Base-by-base conservation (phyloP, 768 basidiomycete genomes). In the Myochromella boudieri region DNA sequence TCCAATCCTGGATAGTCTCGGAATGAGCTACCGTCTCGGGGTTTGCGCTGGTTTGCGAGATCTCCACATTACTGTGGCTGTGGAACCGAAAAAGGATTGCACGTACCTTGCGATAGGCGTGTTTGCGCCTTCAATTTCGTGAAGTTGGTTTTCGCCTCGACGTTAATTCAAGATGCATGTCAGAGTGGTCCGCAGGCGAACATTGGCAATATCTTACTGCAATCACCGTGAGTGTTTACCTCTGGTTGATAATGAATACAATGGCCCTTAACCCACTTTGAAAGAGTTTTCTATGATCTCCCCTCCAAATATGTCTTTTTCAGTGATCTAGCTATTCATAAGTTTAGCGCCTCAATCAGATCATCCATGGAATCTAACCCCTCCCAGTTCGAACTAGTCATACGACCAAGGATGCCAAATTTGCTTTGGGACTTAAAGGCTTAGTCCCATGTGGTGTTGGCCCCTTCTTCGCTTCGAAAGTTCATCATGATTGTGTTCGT, bases 371-470 rank as follows among this genome's bases (percentile, higher is more conserved):
- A n/a, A n/a, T n/a, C n/a, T n/a, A n/a, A n/a, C n/a, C n/a, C n/a
- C n/a, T n/a, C n/a, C n/a, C 17, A 18, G 15, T 17, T 9, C 18
- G 26, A 17, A 11, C 31, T 28, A 44, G 39, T 46, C 49, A 42
- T 51, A 39, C 36, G 29, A 44, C 46, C 42, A 6, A 14, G 9
- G 27, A 41, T 50, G 34, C 24, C 24, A 8, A n/a, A n/a, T n/a
- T n/a, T n/a, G n/a, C n/a, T 5, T 11, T 25, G 10, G 24, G 21
- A 42, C 26, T 27, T 28, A 36, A 36, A 29, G 36, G 18, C 37
- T 24, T 6, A 36, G 18, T 32, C 17, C 29, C 12, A 32, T 39
- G 25, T 27, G 32, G 36, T 20, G 21, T 15, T 17, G 25, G 17
- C 26, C 34, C 12, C 33, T 36, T 42, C 24, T 20, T 46, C 29